Base-by-base conservation (phyloP, 108 stramenopile genomes). In the Fragilaria crotonensis region DNA sequence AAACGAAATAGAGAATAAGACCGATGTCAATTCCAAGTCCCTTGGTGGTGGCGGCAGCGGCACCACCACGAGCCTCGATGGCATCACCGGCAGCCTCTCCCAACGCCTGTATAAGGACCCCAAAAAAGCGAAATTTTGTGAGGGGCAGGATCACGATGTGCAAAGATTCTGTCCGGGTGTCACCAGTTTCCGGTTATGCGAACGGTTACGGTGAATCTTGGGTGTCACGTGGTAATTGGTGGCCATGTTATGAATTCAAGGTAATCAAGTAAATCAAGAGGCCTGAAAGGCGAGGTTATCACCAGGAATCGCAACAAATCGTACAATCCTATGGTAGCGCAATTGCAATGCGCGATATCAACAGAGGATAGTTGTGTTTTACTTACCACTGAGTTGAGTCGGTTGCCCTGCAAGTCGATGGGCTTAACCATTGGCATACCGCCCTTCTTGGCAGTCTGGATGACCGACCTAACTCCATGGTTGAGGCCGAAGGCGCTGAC, bases 1-100 rank as follows among this genome's bases (percentile, higher is more conserved):
- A 82, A 48, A 68, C 61, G 62, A 95, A 91, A 77, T 95, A 95
- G 33, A 76, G 45, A 33, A 91, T 57, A n/a, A 95, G 79, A 26
- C 87, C 82, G 57, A 94, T 44, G 70, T 94, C 93, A 20, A 89
- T 53, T 41, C 72, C 64, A 50, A 51, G 19, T 45, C 48, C 51
- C 48, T 57, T 44, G 33, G 62, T 45, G 22, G 45, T 41, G 18
- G 17, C 44, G 14, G 22, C 61, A 45, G 54, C 44, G 22, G 57
- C 75, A 62, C 84, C 80, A 60, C 84, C 84, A 44, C 84, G 84
- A 25, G 75, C 72, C 14, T 65, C 54, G 22, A 76, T 61, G 45
- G 74, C 76, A 62, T 75, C 64, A n/a, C 45, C 55, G 51, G 67
- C 45, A 30, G 60, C 59, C 20, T 62, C 58, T 31, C 48, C 30